Evolutionary conservation across 306 rosid genomes (phyloP).

Genomic region (Citrullus mucosospermus): DNA sequence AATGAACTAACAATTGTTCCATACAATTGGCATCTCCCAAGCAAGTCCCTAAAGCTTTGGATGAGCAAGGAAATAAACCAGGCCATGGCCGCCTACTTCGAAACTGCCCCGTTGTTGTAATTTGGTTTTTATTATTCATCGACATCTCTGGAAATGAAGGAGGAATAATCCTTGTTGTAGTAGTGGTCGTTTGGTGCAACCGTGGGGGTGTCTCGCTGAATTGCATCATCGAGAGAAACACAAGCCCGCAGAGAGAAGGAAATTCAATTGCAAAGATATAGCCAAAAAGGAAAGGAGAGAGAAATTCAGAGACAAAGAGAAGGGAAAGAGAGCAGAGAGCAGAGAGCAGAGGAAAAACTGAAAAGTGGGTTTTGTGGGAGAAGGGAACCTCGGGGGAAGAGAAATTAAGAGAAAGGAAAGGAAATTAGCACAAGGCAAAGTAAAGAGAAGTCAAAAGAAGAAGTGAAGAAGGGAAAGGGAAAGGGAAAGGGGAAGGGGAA

Average conservation of each 20-base stretch:
- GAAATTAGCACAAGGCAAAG: neutral
- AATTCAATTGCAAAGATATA: neutral
- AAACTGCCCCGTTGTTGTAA: neutral
- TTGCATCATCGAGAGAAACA: conserved; percentile 46
- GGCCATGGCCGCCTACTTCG: conserved; percentile 51
- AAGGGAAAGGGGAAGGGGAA: neutral
- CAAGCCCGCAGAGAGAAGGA: neutral
- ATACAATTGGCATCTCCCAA: conserved; percentile 79
- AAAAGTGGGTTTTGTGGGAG: too few species aligned
- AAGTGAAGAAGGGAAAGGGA: neutral
- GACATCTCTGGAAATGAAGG: conserved; percentile 20
- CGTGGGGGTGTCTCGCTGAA: conserved; percentile 31
- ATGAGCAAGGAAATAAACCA: conserved; percentile 44
- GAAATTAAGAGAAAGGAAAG: conserved; percentile 1
- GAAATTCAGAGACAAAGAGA: neutral
- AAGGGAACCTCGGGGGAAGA: neutral
- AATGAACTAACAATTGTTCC: conserved; percentile 82
- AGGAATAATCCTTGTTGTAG: neutral
- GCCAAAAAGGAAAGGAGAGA: conserved; percentile 19
- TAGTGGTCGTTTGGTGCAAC: conserved; percentile 25
- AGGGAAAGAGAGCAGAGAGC: neutral
- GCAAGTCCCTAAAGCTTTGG: conserved; percentile 35
- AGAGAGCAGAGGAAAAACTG: too few species aligned
- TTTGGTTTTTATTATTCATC: conserved; percentile 44
- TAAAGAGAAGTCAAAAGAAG: neutral